Evolutionary conservation across 805 yeast species (phyloP).

Genomic region (Hanseniaspora valbyensis): DNA sequence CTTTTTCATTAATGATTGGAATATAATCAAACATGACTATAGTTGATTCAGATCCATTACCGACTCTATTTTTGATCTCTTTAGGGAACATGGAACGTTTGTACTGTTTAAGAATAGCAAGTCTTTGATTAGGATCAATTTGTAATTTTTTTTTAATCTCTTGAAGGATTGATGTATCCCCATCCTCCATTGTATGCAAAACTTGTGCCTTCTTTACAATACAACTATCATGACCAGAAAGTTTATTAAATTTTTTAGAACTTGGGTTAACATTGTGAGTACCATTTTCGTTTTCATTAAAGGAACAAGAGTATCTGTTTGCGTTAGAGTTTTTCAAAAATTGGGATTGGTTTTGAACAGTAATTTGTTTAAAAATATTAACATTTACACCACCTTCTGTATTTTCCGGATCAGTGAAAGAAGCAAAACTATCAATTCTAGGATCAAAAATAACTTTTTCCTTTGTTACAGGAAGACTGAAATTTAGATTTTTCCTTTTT

Average conservation of each 20-base stretch:
- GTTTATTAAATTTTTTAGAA: too few species aligned
- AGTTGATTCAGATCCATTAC: background rate
- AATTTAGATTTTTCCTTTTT: background rate
- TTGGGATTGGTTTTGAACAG: constrained; percentile 2
- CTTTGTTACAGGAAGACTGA: background rate
- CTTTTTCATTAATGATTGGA: constrained; percentile 10
- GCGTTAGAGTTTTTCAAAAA: background rate
- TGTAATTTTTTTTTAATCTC: constrained; percentile 3
- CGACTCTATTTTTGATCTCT: background rate
- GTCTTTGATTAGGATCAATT: constrained; percentile 4
- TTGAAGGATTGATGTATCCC: background rate
- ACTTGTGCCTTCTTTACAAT: constrained; percentile 10
- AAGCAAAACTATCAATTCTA: background rate
- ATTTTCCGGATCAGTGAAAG: background rate
- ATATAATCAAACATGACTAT: constrained; percentile 15
- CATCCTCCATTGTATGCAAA: constrained; percentile 1
- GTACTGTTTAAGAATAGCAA: constrained; percentile 13
- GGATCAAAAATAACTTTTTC: constrained; percentile 7
- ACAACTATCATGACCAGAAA: background rate
- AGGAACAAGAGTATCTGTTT: too few species aligned
- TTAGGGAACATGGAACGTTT: constrained; percentile 7
- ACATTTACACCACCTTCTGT: background rate
- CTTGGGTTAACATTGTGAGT: too few species aligned
- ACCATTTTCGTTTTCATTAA: too few species aligned
- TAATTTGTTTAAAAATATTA: constrained; percentile 9